Evolutionary conservation across 1,284 basidiomycete species (phyloP).

Genomic region (Malassezia nana): DNA sequence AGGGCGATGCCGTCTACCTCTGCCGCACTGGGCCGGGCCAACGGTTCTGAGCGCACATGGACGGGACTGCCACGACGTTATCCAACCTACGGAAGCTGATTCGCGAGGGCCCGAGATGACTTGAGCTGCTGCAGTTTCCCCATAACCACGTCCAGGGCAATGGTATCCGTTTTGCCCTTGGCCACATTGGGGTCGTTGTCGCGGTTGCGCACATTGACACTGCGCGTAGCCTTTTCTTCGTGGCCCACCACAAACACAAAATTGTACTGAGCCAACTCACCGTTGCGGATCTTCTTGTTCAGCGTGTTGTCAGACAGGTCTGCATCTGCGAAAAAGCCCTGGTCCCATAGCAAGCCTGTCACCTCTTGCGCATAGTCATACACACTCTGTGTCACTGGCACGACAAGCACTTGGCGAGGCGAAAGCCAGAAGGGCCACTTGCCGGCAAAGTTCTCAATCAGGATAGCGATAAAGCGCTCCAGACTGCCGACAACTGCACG

Average conservation of each 20-base stretch:
- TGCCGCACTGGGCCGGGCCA: background rate
- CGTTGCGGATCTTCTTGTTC: conserved; percentile 72
- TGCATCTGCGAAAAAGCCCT: conserved; percentile 78
- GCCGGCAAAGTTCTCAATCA: conserved; percentile 92
- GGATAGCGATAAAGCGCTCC: conserved; percentile 92
- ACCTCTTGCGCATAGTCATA: conserved; percentile 80
- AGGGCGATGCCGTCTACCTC: background rate
- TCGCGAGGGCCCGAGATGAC: conserved; percentile 28
- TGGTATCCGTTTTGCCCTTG: conserved; percentile 44
- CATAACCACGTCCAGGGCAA: conserved; percentile 30
- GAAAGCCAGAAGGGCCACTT: conserved; percentile 99
- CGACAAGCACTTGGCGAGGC: conserved; percentile 83
- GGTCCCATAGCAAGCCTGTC: conserved; percentile 58
- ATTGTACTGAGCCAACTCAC: conserved; percentile 59
- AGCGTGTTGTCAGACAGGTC: conserved; percentile 87
- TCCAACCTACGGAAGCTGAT: conserved; percentile 23
- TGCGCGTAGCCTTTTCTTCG: conserved; percentile 70
- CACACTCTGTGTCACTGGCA: conserved; percentile 79
- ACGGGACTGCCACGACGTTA: background rate
- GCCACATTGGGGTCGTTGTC: conserved; percentile 28
- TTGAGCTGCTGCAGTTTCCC: conserved; percentile 28
- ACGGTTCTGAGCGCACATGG: background rate
- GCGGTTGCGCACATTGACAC: conserved; percentile 85
- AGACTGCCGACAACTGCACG: conserved; percentile 88
- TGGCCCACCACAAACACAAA: conserved; percentile 95